These are phyloP conservation scores for Coccomyxa sp. DNA, from an alignment of 139 green algal species.

Conservation along the genomic window DNA sequence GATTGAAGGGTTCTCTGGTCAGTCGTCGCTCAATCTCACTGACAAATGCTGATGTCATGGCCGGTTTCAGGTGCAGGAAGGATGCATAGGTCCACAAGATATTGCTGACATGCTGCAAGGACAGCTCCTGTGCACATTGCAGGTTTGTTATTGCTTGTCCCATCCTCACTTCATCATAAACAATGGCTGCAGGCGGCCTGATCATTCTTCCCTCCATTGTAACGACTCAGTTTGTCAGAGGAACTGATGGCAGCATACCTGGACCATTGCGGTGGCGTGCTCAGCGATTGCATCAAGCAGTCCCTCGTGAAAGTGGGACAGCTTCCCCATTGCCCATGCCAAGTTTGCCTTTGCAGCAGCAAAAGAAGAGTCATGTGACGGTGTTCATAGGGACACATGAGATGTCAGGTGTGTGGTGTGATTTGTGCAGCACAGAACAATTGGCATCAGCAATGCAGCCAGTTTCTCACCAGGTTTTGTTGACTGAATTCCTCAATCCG, in stretches of 20 bases:
- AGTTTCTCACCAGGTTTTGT: slow-evolving; percentile 39
- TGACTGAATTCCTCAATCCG: slow-evolving; percentile 39
- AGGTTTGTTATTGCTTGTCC: neutral
- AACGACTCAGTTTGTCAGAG: neutral
- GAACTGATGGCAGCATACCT: slow-evolving; percentile 1
- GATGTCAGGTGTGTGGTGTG: neutral
- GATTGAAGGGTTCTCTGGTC: slow-evolving; percentile 24
- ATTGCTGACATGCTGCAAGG: slow-evolving; percentile 47
- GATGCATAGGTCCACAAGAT: slow-evolving; percentile 39
- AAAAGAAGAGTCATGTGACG: neutral
- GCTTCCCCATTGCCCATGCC: slow-evolving; percentile 39
- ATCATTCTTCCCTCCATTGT: neutral
- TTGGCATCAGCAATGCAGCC: neutral
- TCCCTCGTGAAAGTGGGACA: slow-evolving; percentile 27
- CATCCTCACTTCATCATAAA: neutral
- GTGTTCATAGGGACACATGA: neutral
- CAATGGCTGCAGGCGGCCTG: neutral
- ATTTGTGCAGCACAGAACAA: neutral
- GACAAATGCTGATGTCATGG: slow-evolving; percentile 4
- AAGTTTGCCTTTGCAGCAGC: slow-evolving; percentile 26
- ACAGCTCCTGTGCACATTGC: slow-evolving; percentile 21
- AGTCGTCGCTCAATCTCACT: slow-evolving; percentile 20
- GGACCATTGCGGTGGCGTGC: slow-evolving; percentile 2
- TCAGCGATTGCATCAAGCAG: slow-evolving; percentile 39
- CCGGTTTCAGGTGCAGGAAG: slow-evolving; percentile 14